Conservation (phyloP, 75 land plant species). For the Picea sitchensis region DNA sequence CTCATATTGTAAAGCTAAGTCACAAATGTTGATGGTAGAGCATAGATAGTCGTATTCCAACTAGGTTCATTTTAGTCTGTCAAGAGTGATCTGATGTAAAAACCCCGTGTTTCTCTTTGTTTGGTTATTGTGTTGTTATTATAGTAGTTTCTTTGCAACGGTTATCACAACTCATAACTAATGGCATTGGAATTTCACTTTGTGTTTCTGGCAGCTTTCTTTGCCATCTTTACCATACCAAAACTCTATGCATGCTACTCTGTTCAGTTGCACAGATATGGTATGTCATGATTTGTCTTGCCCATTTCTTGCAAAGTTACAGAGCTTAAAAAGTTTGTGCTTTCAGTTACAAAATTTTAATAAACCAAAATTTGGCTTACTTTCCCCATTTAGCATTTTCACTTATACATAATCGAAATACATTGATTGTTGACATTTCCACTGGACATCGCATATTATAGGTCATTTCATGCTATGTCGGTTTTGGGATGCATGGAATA, state of each 20-base stretch:
- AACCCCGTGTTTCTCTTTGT: background rate
- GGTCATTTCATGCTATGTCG: conserved; percentile 61
- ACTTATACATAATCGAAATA: background rate
- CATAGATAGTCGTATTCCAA: background rate
- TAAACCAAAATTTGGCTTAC: background rate
- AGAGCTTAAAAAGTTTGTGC: too few relatives aligned
- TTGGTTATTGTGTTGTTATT: background rate
- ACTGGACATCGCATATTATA: conserved; percentile 9
- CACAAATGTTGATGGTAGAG: background rate
- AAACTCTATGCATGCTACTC: conserved; percentile 65
- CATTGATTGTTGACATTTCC: background rate
- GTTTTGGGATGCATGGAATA: conserved; percentile 61
- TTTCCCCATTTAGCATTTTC: background rate
- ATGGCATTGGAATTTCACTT: background rate
- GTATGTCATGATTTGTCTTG: conserved; percentile 26
- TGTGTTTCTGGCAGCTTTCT: conserved; percentile 47
- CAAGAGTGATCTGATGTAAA: background rate
- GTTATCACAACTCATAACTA: background rate
- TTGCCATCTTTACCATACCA: conserved; percentile 72
- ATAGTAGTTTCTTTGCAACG: background rate
- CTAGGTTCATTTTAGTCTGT: background rate
- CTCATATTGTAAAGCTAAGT: background rate
- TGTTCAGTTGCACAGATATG: conserved; percentile 44
- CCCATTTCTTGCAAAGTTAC: background rate
- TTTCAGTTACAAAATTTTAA: background rate